Base-by-base conservation (phyloP, 352 stramenopile genomes). In the Phytophthora pinifolia region DNA sequence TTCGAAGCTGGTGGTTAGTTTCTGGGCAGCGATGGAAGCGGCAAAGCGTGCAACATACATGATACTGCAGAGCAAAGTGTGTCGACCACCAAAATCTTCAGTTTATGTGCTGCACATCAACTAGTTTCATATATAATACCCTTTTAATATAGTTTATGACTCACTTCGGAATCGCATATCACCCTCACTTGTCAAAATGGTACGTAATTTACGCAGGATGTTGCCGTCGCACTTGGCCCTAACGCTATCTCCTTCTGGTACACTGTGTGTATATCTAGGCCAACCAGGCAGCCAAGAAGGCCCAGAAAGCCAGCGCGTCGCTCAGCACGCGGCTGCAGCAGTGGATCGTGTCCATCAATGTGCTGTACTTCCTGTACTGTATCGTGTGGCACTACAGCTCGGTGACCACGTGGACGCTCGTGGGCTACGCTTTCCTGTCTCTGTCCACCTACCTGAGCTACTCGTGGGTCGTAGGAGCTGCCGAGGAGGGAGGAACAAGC, bases 261-360 rank as follows among this genome's bases (percentile, higher is more conserved):
- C 13, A 25, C 10, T 42, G 7, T 42, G 15, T 42, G 4, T 22
- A 5, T 59, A 2, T 17, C 22, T 49, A 94, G 85, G 85, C 85
- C 31, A 92, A 92, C 34, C 85, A 95, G 51, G 78, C 85, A 34
- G 81, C 81, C 13, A 95, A 95, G 69, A 95, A 93, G 63, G 85
- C 85, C 22, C 73, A 92, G 53, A 70, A 71, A 35, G 65, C 79
- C 42, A 85, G 83, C 43, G 70, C 71, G 15, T 84, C 76, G 47
- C 74, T 95, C 46, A 89, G 82, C 45, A 65, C 76, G 17, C 74
- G 72, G 9, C 74, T 95, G 45, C 76, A 91, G 64, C 68, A 83
- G 58, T 91, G 74, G 71, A 95, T 95, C 54, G 34, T 89, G 27
- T 74, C 83, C 12, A 88, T 92, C 36, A 91, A 93, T 51, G 85